Percentiles rank a stretch among this genome's conserved stretches.
Conservation (phyloP, 2,329 filamentous ascomycete species). For the Fusarium duplospermum region DNA sequence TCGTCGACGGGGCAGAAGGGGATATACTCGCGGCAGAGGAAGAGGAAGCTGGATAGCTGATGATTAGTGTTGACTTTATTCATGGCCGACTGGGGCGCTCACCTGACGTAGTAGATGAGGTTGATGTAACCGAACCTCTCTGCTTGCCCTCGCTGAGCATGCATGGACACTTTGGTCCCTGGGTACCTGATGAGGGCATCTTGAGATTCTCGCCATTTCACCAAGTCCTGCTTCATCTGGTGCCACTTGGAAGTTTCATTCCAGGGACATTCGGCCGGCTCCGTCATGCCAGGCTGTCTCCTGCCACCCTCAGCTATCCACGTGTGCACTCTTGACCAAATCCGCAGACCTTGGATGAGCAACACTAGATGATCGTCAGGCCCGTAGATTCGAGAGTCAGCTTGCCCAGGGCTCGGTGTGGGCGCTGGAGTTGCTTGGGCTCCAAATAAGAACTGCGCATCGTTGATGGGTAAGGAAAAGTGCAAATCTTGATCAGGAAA, state of each 20-base stretch:
- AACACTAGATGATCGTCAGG: slow-evolving; percentile 29
- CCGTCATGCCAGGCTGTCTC: slow-evolving; percentile 35
- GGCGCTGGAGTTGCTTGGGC: neutral
- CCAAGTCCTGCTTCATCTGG: slow-evolving; percentile 31
- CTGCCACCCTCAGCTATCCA: slow-evolving; percentile 41
- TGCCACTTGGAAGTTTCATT: slow-evolving; percentile 33
- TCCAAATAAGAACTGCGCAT: slow-evolving; percentile 36
- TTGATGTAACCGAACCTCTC: slow-evolving; percentile 43
- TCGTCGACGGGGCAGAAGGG: slow-evolving; percentile 42
- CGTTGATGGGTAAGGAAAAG: slow-evolving; percentile 28
- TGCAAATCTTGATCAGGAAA: slow-evolving; percentile 32
- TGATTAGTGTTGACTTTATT: neutral
- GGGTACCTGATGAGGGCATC: slow-evolving; percentile 34
- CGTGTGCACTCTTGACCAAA: slow-evolving; percentile 40
- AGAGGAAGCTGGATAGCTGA: slow-evolving; percentile 6
- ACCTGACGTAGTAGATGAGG: slow-evolving; percentile 43
- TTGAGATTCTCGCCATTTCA: slow-evolving; percentile 36
- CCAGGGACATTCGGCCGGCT: slow-evolving; percentile 36
- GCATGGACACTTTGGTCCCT: slow-evolving; percentile 32
- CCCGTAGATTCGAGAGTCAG: neutral
- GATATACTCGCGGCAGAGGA: slow-evolving; percentile 39
- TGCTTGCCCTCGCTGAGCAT: slow-evolving; percentile 40
- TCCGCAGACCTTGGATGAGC: slow-evolving; percentile 32
- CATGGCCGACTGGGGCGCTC: neutral
- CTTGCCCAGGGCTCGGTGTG: neutral